Evolutionary conservation across 192 early-diverging fungal species (phyloP).

Genomic region (Coemansia reversa): DNA sequence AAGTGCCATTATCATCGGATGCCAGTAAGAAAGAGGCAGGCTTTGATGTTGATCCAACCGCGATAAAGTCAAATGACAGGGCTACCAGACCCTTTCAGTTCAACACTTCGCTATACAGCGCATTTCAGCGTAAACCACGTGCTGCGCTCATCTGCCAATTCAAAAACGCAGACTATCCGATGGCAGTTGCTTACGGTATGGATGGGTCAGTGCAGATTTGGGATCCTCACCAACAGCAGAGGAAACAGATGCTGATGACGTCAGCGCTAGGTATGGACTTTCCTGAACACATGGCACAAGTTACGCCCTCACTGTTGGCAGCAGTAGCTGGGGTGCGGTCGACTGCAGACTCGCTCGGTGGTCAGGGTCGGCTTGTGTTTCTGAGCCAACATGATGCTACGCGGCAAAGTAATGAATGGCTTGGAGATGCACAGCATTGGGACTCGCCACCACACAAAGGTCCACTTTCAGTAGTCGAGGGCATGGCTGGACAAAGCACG

Average conservation of each 20-base stretch:
- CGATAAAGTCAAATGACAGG: background rate
- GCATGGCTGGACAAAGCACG: constrained; percentile 9
- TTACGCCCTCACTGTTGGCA: constrained; percentile 26
- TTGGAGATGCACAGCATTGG: constrained; percentile 11
- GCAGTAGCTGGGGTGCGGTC: constrained; percentile 16
- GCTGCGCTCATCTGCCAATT: constrained; percentile 29
- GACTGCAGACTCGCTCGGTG: background rate
- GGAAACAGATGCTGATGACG: constrained; percentile 1
- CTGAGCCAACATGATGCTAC: background rate
- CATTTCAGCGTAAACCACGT: constrained; percentile 39
- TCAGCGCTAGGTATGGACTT: constrained; percentile 16
- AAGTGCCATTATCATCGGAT: background rate
- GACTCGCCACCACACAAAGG: constrained; percentile 11
- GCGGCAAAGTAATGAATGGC: background rate
- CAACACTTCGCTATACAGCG: constrained; percentile 8
- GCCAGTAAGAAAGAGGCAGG: background rate
- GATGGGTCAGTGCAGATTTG: constrained; percentile 41
- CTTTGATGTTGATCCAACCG: background rate
- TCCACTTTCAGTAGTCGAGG: constrained; percentile 17
- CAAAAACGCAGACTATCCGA: constrained; percentile 10
- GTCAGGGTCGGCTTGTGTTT: constrained; percentile 1
- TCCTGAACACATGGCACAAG: constrained; percentile 25
- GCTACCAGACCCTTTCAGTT: constrained; percentile 25
- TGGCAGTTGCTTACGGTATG: constrained; percentile 30
- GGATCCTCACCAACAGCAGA: constrained; percentile 14